Conservation (phyloP, 148 eudicot species). For the Rhododendron molle region DNA sequence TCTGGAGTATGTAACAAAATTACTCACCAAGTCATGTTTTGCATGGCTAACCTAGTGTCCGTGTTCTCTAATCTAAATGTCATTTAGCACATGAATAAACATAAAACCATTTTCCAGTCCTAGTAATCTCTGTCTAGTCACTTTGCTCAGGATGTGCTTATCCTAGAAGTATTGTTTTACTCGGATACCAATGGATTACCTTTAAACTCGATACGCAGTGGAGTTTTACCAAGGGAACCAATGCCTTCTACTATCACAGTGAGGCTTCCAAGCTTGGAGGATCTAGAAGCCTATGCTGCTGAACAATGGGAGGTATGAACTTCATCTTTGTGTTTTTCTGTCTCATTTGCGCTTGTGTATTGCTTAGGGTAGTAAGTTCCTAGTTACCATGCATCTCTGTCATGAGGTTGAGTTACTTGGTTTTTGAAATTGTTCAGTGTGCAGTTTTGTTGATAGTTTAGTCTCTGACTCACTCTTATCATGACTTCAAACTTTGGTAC, state of each 20-base stretch:
- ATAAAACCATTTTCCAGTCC: slow-evolving; percentile 1
- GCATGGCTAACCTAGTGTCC: neutral
- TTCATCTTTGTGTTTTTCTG: slow-evolving; percentile 1
- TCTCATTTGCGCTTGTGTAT: neutral
- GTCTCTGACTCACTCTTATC: slow-evolving; percentile 12
- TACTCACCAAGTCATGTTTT: neutral
- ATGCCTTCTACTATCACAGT: slow-evolving; percentile 61
- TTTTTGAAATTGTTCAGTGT: slow-evolving; percentile 8
- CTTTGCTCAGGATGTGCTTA: neutral
- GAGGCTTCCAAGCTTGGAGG: slow-evolving; percentile 79
- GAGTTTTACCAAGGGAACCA: slow-evolving; percentile 79
- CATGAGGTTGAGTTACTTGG: slow-evolving; percentile 9
- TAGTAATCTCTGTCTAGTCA: neutral
- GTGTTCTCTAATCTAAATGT: neutral
- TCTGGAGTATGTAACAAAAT: neutral
- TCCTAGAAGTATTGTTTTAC: no score
- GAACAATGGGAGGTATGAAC: slow-evolving; percentile 86
- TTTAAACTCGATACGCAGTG: slow-evolving; percentile 48
- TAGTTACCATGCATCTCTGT: neutral
- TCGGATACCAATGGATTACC: neutral
- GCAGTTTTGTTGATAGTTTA: slow-evolving; percentile 21
- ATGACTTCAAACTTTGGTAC: slow-evolving; percentile 30
- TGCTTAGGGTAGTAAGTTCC: no score
- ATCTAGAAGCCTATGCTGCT: slow-evolving; percentile 70
- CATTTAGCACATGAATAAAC: neutral